These are phyloP conservation scores for Pseudocercospora crystallina DNA, from an alignment of 2,329 filamentous ascomycete species.

Conservation along the genomic window DNA sequence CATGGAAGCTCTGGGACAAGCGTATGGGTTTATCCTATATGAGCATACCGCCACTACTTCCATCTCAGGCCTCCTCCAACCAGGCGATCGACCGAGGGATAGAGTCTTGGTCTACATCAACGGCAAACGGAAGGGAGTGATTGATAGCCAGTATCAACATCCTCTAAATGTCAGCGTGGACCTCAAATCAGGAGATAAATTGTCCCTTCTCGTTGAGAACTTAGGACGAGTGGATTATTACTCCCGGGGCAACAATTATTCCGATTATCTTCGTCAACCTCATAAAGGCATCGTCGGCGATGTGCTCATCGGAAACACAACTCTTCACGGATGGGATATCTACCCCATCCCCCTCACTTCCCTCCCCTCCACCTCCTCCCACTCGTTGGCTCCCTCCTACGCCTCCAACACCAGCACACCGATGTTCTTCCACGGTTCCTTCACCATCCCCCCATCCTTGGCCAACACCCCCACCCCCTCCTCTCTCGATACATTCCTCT, in stretches of 20 bases:
- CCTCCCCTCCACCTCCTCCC: background rate
- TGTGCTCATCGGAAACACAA: constrained; percentile 40
- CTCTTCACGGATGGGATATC: constrained; percentile 42
- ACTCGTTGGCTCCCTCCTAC: background rate
- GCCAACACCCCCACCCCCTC: background rate
- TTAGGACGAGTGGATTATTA: constrained; percentile 53
- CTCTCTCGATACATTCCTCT: constrained; percentile 7
- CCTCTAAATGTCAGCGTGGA: constrained; percentile 42
- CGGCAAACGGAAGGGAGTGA: constrained; percentile 42
- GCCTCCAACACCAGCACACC: constrained; percentile 2
- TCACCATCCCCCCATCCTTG: constrained; percentile 5
- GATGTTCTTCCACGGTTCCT: constrained; percentile 27
- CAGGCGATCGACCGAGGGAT: constrained; percentile 48
- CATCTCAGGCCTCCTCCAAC: constrained; percentile 30
- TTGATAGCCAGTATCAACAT: constrained; percentile 47
- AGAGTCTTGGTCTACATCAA: constrained; percentile 53
- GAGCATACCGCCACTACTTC: constrained; percentile 4
- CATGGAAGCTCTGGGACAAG: constrained; percentile 12
- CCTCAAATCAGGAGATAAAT: constrained; percentile 41
- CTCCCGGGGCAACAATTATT: constrained; percentile 35
- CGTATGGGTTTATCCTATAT: constrained; percentile 14
- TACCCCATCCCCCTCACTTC: constrained; percentile 36
- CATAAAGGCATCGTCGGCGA: constrained; percentile 48
- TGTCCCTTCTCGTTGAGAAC: constrained; percentile 52
- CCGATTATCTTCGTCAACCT: constrained; percentile 39